A percentile compares a stretch with the other conserved stretches of the same genome.
Conservation (phyloP, 2,329 filamentous ascomycete species). For the Colletotrichum acutatum region DNA sequence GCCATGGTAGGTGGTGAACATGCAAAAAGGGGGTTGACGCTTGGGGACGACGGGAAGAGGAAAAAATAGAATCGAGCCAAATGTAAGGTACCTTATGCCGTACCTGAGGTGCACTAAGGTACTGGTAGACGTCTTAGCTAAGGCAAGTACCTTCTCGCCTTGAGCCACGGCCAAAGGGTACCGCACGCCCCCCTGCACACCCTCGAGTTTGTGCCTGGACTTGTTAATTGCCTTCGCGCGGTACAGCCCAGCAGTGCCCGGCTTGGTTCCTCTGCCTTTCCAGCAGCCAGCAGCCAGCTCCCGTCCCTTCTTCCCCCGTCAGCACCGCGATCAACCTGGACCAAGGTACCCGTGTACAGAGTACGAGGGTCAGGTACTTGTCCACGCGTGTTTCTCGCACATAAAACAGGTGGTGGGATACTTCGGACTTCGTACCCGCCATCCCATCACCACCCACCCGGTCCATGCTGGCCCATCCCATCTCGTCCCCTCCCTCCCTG, state of each 20-base stretch:
- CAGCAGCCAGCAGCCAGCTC: constrained; percentile 2
- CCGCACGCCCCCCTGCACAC: neutral
- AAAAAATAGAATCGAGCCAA: neutral
- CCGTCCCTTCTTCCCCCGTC: neutral
- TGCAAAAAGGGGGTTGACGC: neutral
- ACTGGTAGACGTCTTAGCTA: neutral
- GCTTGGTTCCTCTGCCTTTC: constrained; percentile 23
- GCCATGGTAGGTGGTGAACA: neutral
- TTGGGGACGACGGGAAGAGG: neutral
- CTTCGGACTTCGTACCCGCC: neutral
- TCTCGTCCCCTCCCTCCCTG: constrained; percentile 3
- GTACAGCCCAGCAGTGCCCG: constrained; percentile 19
- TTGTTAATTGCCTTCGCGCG: constrained; percentile 3
- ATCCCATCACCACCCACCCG: constrained; percentile 16
- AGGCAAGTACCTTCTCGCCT: neutral
- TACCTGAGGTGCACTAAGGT: neutral
- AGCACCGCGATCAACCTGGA: neutral
- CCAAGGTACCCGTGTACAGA: neutral
- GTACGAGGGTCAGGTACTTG: neutral
- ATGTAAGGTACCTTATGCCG: neutral
- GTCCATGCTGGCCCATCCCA: constrained; percentile 23
- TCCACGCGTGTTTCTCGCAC: neutral
- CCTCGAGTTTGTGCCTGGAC: constrained; percentile 14
- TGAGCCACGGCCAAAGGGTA: neutral
- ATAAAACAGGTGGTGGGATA: neutral